These are phyloP conservation scores for Nannizziopsis barbatae DNA, from an alignment of 2,329 filamentous ascomycete species.

Conservation along the genomic window DNA sequence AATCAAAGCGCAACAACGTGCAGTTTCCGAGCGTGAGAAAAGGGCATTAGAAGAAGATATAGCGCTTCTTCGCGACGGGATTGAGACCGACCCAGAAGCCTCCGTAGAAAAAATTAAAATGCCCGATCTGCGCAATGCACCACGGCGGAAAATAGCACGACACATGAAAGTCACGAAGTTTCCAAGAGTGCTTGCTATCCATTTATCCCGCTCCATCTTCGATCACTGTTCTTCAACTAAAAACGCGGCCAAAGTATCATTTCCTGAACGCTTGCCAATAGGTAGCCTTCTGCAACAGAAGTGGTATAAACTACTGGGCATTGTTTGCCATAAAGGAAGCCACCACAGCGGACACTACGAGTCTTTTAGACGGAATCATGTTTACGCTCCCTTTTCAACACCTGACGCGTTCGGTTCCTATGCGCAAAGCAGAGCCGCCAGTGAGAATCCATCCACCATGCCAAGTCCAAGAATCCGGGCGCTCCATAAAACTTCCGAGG, in stretches of 20 bases:
- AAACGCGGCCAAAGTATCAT: constrained; percentile 86
- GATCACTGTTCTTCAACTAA: constrained; percentile 72
- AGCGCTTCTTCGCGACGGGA: constrained; percentile 53
- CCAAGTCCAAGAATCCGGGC: constrained; percentile 40
- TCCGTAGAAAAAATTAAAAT: constrained; percentile 60
- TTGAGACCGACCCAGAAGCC: constrained; percentile 72
- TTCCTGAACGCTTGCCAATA: constrained; percentile 74
- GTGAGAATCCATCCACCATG: constrained; percentile 41
- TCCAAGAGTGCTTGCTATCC: constrained; percentile 80
- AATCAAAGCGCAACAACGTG: constrained; percentile 47
- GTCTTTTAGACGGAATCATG: constrained; percentile 77
- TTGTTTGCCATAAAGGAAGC: constrained; percentile 89
- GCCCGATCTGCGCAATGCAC: constrained; percentile 62
- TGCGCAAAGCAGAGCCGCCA: constrained; percentile 51
- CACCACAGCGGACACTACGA: constrained; percentile 97
- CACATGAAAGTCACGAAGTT: constrained; percentile 79
- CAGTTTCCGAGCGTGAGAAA: constrained; percentile 44
- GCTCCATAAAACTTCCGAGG: constrained; percentile 22
- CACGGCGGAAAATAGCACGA: constrained; percentile 72
- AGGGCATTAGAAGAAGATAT: constrained; percentile 48
- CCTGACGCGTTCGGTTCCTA: constrained; percentile 66
- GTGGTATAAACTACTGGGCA: constrained; percentile 71
- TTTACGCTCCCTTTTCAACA: constrained; percentile 70
- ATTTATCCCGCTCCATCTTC: constrained; percentile 88
- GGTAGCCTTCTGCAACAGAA: constrained; percentile 67